Base-by-base conservation (phyloP, 2,329 filamentous ascomycete genomes). In the Cadophora sp. region DNA sequence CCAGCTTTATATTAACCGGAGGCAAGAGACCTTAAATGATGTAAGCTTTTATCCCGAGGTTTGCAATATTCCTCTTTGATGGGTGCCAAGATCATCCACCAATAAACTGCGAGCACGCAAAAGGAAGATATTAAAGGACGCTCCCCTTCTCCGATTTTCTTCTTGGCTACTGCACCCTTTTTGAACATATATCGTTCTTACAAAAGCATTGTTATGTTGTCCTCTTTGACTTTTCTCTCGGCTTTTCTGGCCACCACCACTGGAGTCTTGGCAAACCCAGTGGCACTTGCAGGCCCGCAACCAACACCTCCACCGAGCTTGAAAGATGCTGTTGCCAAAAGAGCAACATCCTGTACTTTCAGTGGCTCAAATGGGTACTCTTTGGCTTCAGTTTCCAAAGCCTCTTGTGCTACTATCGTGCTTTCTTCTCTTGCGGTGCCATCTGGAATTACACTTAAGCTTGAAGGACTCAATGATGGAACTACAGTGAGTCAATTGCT, bases 331-430 rank as follows among this genome's bases (percentile, higher is more conserved):
- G 34, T 61, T 14, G 58, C 37, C 16, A 61, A 46, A 19, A 68
- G 68, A 34, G 48, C 68, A 19, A 67, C 46, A 5, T 76, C 78
- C 68, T 89, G 87, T 78, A 87, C 84, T 16, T 87, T 89, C 76
- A 86, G 81, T 59, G 80, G 82, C 46, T 65, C 70, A 27, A 37
- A 43, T 43, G 58, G 58, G 3, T 61, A 61, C 22, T 64, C 61
- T 19, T 53, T 50, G 61, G 84, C 83, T 59, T 82, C 79, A 68
- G 80, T 80, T 67, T 80, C 80, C 75, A 86, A 86, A 78, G 73
- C 74, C 3, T 80, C 80, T 12, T 90, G 87, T 79, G 79, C 84
- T 11, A 82, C 79, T 63, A 87, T 90, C 68, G 78, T 83, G 27
- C 79, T 90, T 31, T 81, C 81, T 8, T 22, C 19, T 22, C 43